Evolutionary conservation across 73 alveolate species (phyloP), one percentile per base, ranked within the genome.

Genomic region (Breviolum minutum): DNA sequence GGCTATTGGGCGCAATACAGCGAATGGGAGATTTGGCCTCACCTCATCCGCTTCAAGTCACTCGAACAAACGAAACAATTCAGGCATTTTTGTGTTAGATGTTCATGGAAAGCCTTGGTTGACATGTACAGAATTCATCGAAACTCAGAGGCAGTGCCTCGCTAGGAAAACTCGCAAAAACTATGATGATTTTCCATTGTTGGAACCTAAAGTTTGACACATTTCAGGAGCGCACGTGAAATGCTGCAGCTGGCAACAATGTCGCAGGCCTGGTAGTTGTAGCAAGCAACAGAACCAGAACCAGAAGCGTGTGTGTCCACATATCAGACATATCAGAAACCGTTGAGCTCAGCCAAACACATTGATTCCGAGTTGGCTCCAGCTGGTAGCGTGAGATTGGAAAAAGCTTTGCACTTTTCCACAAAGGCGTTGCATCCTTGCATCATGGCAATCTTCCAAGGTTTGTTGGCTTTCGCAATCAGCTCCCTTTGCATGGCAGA

Each of bases 21-120:
- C 9, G 97, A 92, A 63, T 92, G 97, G 97, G 97, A 92, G 80
- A 32, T 92, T 22, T 92, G 97, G 97, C 97, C 97, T 4, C 97
- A 92, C 79, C 79, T 92, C 20, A 70, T 92, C 24, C 97, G 97
- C 71, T 92, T 92, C 89, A 19, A 48, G 97, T 11, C 40, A 17
- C 88, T 19, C 13, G 54, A 74, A 74, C 77, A 6, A n/a, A 10
- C n/a, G 48, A 16, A 27, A 16, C 84, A 16, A 16, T 63, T 6
- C 16, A 7, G 0, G 95, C 64, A 11, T 27, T n/a, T 8, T 9
- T 27, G 61, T 8, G n/a, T 9, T 79, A 63, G 88, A 19, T 7
- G 1, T 69, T 69, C 29, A 0, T 54, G 69, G n/a, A 48, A 8
- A 40, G 0, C 30, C 13, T 54, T 30, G 29, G 27, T 12, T 29